Evolutionary conservation across 352 stramenopile species (phyloP).

Genomic region (Globisporangium perplexum): DNA sequence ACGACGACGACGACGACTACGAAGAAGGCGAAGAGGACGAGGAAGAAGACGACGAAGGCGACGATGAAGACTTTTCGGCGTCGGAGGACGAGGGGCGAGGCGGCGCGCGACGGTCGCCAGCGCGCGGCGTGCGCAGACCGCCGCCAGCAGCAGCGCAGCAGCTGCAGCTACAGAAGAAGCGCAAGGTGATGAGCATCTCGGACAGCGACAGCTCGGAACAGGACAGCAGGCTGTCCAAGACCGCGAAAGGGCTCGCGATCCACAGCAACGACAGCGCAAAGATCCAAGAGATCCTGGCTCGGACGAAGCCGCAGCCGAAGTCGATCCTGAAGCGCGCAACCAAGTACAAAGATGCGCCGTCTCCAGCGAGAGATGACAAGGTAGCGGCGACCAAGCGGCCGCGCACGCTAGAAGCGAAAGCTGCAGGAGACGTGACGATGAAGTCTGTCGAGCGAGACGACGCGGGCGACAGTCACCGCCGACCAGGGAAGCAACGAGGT

Average conservation of each 20-base stretch:
- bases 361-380: constrained; percentile 3
- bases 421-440: constrained; percentile 9
- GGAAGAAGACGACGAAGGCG: constrained; percentile 26
- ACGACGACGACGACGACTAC: constrained; percentile 27
- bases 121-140: constrained; percentile 11
- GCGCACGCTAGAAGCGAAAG: constrained; percentile 13
- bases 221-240: constrained; percentile 12
- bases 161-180: constrained; percentile 22
- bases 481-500: constrained; percentile 57
- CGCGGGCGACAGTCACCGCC: constrained; percentile 42
- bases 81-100: constrained; percentile 23
- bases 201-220: constrained; percentile 51
- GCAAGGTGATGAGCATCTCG: constrained; percentile 32
- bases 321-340: constrained; percentile 33
- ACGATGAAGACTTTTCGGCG: constrained; percentile 21
- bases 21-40: constrained; percentile 21
- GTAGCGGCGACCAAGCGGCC: constrained; percentile 5
- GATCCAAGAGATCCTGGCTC: constrained; percentile 8
- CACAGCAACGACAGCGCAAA: constrained; percentile 4
- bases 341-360: constrained; percentile 13
- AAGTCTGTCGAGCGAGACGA: constrained; percentile 19
- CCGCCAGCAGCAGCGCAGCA: not conserved
- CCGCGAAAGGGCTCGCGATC: too few species aligned
- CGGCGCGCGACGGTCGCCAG: not conserved
- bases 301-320: constrained; percentile 13